phyloP scores from a whole-genome alignment of 306 rosid species.

The Dryas octopetala region DNA sequence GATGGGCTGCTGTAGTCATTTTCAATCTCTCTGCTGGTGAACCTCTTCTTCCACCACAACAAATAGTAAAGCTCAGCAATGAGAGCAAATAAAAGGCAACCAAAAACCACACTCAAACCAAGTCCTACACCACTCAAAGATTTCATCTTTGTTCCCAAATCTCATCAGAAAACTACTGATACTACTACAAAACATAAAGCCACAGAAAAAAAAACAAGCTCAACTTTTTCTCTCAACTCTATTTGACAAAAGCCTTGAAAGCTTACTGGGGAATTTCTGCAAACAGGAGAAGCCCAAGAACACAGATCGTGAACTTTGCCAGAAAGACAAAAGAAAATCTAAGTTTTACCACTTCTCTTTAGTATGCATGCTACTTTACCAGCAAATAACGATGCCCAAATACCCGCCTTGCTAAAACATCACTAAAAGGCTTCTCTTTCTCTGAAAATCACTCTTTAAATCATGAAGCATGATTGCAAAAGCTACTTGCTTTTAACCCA shows the following conservation, averaged over 20 bases:
- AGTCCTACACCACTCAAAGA: conserved; percentile 92
- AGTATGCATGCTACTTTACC: conserved; percentile 22
- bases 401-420: conserved; percentile 37
- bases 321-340: conserved; percentile 1
- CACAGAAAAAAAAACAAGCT: neutral
- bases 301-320: conserved; percentile 30
- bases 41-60: conserved; percentile 95
- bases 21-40: conserved; percentile 63
- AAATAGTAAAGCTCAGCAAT: conserved; percentile 91
- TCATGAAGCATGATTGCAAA: conserved; percentile 43
- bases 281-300: conserved; percentile 10
- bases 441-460: conserved; percentile 42
- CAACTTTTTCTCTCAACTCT: conserved; percentile 10
- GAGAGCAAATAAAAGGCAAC: conserved; percentile 86
- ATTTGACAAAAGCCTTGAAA: conserved; percentile 13
- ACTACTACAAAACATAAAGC: conserved; percentile 1
- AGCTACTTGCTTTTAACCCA: conserved; percentile 46
- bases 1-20: conserved; percentile 67
- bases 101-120: conserved; percentile 85
- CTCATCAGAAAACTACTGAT: conserved; percentile 42
- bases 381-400: conserved; percentile 35
- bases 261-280: conserved; percentile 14
- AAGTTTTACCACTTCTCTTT: conserved; percentile 1
- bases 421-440: conserved; percentile 23
- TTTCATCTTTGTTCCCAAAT: conserved; percentile 68